phyloP scores from a whole-genome alignment of 2,329 filamentous ascomycete genomes.

The Cladophialophora chaetospira region DNA sequence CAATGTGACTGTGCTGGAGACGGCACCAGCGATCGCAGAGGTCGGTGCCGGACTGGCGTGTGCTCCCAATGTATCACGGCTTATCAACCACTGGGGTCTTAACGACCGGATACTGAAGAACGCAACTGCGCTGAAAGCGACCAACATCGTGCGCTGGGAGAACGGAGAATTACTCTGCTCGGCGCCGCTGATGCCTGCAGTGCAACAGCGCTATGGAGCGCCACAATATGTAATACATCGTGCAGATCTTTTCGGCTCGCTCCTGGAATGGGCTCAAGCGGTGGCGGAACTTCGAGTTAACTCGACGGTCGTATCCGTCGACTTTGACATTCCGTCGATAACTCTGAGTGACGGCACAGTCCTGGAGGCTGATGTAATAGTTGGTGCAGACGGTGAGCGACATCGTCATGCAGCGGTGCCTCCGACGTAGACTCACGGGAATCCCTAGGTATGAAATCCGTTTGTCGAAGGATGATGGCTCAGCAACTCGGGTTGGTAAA shows the following conservation, averaged over 20 bases:
- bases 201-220: conserved; percentile 33
- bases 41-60: not conserved
- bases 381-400: conserved; percentile 37
- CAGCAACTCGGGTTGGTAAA: conserved; percentile 6
- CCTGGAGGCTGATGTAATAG: conserved; percentile 33
- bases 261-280: conserved; percentile 27
- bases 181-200: conserved; percentile 13
- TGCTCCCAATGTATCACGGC: not conserved
- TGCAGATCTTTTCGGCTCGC: conserved; percentile 32
- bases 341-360: conserved; percentile 23
- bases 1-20: not conserved
- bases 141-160: conserved; percentile 2
- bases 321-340: conserved; percentile 28
- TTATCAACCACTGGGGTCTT: not conserved
- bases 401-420: conserved; percentile 10
- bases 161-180: conserved; percentile 1
- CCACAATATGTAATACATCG: conserved; percentile 37
- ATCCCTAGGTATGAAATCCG: conserved; percentile 31
- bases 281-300: conserved; percentile 25
- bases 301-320: conserved; percentile 21
- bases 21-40: not conserved
- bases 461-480: conserved; percentile 29
- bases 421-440: not conserved
- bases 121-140: not conserved
- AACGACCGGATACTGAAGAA: not conserved